Evolutionary conservation across 768 basidiomycete genomes (phyloP).

Genomic region (Tylopilus rubrobrunneus): DNA sequence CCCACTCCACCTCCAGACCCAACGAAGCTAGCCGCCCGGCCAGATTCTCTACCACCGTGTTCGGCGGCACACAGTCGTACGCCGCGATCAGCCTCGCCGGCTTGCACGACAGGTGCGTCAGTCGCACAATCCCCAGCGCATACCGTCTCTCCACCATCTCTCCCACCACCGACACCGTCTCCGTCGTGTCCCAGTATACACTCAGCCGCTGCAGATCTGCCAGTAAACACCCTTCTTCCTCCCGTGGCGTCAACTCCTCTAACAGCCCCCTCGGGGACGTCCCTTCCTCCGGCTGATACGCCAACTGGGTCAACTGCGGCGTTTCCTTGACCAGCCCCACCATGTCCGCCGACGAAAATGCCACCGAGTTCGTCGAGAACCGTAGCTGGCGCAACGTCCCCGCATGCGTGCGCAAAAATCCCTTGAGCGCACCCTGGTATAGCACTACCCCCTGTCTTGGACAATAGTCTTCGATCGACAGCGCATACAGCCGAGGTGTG

Average conservation of each 20-base stretch:
- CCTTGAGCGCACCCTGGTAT: constrained; percentile 14
- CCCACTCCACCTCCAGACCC: constrained; percentile 22
- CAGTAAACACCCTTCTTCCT: constrained; percentile 7
- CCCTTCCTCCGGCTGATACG: constrained; percentile 22
- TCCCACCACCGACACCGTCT: constrained; percentile 12
- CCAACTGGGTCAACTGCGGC: too few relatives aligned
- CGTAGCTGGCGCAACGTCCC: constrained; percentile 11
- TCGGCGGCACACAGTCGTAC: constrained; percentile 17
- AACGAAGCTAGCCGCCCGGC: too few relatives aligned
- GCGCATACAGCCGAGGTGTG: neutral
- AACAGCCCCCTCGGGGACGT: constrained; percentile 16
- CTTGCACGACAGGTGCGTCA: constrained; percentile 20
- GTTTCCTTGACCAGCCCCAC: constrained; percentile 12
- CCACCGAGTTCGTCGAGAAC: constrained; percentile 18
- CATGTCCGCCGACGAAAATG: constrained; percentile 16
- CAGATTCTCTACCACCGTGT: neutral
- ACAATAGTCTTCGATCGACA: constrained; percentile 19
- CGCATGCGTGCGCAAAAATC: constrained; percentile 13
- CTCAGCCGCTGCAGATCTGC: constrained; percentile 18
- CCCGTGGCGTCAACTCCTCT: constrained; percentile 22
- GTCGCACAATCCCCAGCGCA: neutral
- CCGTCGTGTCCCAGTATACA: constrained; percentile 24
- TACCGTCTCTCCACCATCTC: constrained; percentile 25
- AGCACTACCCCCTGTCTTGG: constrained; percentile 8
- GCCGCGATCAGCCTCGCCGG: constrained; percentile 8